phyloP scores from a whole-genome alignment of 2,329 filamentous ascomycete species.

The Calonectria montana region DNA sequence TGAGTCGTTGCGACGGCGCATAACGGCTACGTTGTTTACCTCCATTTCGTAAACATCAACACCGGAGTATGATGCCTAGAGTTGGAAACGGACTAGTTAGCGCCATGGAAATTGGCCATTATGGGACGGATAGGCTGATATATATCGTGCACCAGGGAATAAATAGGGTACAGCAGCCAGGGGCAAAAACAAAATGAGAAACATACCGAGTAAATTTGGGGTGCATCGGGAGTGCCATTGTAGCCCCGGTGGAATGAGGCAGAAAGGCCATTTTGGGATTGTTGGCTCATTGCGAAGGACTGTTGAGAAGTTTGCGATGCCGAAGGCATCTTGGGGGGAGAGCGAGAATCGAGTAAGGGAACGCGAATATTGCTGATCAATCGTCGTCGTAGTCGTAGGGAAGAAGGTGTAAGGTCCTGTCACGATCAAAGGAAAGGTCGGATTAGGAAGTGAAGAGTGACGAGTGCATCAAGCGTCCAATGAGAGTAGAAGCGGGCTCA shows the following conservation, averaged over 20 bases:
- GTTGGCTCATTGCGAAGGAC: slow-evolving; percentile 68
- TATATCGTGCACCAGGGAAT: not conserved
- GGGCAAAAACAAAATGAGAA: not conserved
- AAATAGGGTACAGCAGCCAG: not conserved
- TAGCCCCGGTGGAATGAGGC: slow-evolving; percentile 52
- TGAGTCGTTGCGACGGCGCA: slow-evolving; percentile 93
- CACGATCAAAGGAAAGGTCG: slow-evolving; percentile 1
- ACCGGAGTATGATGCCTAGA: slow-evolving; percentile 88
- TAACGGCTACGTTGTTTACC: slow-evolving; percentile 90
- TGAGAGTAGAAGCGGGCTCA: slow-evolving; percentile 12
- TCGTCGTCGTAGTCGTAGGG: not conserved
- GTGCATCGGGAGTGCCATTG: slow-evolving; percentile 53
- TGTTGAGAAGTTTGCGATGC: slow-evolving; percentile 67
- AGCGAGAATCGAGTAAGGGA: not conserved
- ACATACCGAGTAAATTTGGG: slow-evolving; percentile 73
- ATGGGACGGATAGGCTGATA: not conserved
- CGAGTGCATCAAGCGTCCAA: slow-evolving; percentile 23
- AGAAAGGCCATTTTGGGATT: slow-evolving; percentile 56
- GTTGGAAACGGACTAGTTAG: slow-evolving; percentile 25
- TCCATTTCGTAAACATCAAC: slow-evolving; percentile 99
- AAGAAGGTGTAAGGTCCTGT: not conserved
- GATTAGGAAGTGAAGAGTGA: slow-evolving; percentile 8
- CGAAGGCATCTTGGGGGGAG: slow-evolving; percentile 48
- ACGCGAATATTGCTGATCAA: not conserved
- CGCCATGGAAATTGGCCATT: slow-evolving; percentile 6